Base-by-base conservation (phyloP, 2,329 filamentous ascomycete species). In the Exophiala oligosperma region DNA sequence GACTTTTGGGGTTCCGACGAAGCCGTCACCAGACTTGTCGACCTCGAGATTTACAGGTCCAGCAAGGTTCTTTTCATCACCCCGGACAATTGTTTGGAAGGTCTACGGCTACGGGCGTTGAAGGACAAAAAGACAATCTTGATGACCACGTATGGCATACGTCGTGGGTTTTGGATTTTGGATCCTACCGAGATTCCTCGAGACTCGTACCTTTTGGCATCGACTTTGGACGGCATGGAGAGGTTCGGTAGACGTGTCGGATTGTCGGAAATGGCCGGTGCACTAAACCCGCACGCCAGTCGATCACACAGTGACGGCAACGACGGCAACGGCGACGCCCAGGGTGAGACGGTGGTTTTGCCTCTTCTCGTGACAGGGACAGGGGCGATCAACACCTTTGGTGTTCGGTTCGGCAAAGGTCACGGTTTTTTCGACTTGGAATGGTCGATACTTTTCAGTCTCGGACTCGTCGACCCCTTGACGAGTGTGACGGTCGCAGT, bases 41-140 rank as follows among this genome's bases (percentile, higher is more conserved):
- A 67, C 2, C 63, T 76, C 14, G 65, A 68, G 3, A 69, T 65
- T 53, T 78, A 77, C 60, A 49, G 62, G 17, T 51, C 60, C 7
- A 69, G 71, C 2, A 41, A 56, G 9, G 67, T 68, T 3, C 60
- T 79, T 47, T 77, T 78, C 59, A 71, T 76, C 23, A 73, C 74
- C 4, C 72, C 75, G 1, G 76, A 79, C 61, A 78, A 77, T 57
- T 77, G 75, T 63, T 69, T 79, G n/a, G 74, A 78, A 62, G 63
- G 70, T 7, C 66, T 79, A 26, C 70, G 76, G 12, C 63, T 65
- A 24, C 64, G 65, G n/a, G 73, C 75, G 6, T 66, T 79, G 28
- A 65, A 64, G 49, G 74, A 75, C 56, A 75, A 75, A 4, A 77
- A 77, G 59, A 72, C 64, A 26, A 57, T 79, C 5, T 57, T 79